These are phyloP conservation scores for Coemansia sp. DNA, from an alignment of 192 early-diverging fungal genomes.

Conservation along the genomic window DNA sequence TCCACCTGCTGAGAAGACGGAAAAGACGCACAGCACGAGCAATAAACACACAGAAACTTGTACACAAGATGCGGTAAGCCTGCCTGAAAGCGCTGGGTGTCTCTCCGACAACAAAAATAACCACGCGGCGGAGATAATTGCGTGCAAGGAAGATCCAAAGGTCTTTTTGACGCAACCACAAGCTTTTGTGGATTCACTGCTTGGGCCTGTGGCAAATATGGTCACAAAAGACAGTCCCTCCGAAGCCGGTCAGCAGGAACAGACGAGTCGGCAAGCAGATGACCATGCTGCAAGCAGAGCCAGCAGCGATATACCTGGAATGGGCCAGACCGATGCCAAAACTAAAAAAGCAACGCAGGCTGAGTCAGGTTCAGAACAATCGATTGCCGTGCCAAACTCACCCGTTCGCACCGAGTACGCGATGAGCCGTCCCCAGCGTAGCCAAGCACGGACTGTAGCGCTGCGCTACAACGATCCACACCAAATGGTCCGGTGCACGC, in stretches of 20 bases:
- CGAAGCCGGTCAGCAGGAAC: background rate
- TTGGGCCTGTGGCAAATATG: too few species aligned
- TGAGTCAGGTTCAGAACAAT: background rate
- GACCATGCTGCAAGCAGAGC: background rate
- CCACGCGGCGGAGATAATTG: background rate
- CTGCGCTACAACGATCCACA: slow-evolving; percentile 61
- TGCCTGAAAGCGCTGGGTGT: background rate
- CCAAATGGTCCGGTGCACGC: slow-evolving; percentile 82
- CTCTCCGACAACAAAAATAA: background rate
- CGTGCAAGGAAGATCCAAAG: background rate
- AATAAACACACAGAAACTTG: background rate
- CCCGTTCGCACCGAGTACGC: slow-evolving; percentile 52
- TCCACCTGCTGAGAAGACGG: slow-evolving; percentile 19
- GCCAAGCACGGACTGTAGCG: slow-evolving; percentile 28
- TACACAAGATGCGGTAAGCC: background rate
- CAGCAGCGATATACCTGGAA: background rate
- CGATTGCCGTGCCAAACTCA: slow-evolving; percentile 13
- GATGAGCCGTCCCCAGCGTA: slow-evolving; percentile 53
- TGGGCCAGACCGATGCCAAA: background rate
- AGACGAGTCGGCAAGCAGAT: background rate
- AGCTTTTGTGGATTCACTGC: background rate
- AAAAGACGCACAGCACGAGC: background rate
- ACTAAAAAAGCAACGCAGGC: background rate
- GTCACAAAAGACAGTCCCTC: background rate
- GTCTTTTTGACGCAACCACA: too few species aligned